phyloP scores from a whole-genome alignment of 768 basidiomycete genomes.

The Sporobolomyces pararoseus region DNA sequence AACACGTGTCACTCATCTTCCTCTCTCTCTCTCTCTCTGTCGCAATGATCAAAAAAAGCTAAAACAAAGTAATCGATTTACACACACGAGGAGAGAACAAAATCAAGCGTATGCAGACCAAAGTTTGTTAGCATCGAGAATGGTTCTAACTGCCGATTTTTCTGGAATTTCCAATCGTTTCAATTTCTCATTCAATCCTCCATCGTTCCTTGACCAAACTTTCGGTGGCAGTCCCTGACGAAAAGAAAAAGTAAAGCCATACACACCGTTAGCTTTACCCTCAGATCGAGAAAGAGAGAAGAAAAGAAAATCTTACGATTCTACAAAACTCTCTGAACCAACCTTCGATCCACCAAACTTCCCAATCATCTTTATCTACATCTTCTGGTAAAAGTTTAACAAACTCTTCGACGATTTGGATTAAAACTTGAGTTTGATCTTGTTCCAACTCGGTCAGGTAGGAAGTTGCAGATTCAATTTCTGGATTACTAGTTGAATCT shows the following conservation, averaged over 20 bases:
- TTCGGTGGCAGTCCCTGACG: constrained; percentile 6
- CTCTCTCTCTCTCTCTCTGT: too few species aligned
- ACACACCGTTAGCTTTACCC: too few species aligned
- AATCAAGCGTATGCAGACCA: constrained; percentile 8
- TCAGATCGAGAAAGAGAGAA: neutral
- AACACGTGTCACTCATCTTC: neutral
- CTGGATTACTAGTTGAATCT: constrained; percentile 45
- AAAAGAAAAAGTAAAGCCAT: neutral
- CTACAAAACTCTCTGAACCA: constrained; percentile 89
- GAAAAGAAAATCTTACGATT: constrained; percentile 57
- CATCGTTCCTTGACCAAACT: neutral
- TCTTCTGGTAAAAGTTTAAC: constrained; percentile 65
- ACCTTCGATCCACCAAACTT: constrained; percentile 79
- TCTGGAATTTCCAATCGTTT: neutral
- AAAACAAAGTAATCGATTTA: too few species aligned
- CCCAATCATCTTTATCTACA: constrained; percentile 68
- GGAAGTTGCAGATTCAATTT: constrained; percentile 10
- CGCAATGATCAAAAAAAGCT: too few species aligned
- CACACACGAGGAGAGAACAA: too few species aligned
- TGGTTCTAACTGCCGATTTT: neutral
- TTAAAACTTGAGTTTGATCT: constrained; percentile 59
- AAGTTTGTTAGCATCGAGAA: constrained; percentile 5
- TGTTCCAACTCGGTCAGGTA: constrained; percentile 65
- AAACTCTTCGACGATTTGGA: constrained; percentile 72
- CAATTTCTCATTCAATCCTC: neutral